phyloP scores from a whole-genome alignment of 805 yeast species.

The Blastobotrys robertii region DNA sequence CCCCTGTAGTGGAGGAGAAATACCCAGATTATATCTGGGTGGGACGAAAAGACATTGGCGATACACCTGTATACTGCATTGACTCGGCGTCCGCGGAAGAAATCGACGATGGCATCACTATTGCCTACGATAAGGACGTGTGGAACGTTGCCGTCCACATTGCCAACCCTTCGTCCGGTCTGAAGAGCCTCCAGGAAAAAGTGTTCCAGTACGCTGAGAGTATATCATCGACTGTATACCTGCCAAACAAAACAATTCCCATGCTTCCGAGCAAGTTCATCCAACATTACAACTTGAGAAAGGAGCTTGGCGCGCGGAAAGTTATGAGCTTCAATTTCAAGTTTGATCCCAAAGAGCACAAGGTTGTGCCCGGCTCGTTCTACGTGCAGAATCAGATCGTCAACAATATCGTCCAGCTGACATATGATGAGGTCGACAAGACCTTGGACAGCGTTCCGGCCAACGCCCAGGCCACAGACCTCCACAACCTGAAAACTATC shows the following conservation, averaged over 20 bases:
- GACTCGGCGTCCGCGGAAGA: conserved; percentile 77
- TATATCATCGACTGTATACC: conserved; percentile 58
- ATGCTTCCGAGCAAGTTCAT: conserved; percentile 61
- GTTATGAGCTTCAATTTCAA: conserved; percentile 38
- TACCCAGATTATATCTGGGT: background rate
- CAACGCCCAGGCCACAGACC: conserved; percentile 25
- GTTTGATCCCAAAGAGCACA: conserved; percentile 15
- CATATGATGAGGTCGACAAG: conserved; percentile 55
- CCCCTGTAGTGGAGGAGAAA: background rate
- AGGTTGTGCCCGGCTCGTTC: conserved; percentile 11
- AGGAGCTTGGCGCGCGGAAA: conserved; percentile 28
- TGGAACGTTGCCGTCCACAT: conserved; percentile 54
- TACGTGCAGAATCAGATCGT: conserved; percentile 28
- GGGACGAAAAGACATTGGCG: conserved; percentile 5
- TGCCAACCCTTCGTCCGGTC: conserved; percentile 76
- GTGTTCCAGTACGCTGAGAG: conserved; percentile 45
- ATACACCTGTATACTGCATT: conserved; percentile 62
- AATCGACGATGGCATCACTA: conserved; percentile 86
- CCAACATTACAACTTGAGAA: conserved; percentile 43
- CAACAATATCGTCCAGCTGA: conserved; percentile 39
- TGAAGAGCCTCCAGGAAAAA: conserved; percentile 22
- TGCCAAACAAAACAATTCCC: conserved; percentile 54
- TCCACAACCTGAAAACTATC: conserved; percentile 29
- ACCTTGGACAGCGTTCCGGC: conserved; percentile 30
- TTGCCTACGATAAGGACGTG: conserved; percentile 24